Conservation (phyloP, 1,139 yeast genomes). For the Yamadazyma songkhlaensis region DNA sequence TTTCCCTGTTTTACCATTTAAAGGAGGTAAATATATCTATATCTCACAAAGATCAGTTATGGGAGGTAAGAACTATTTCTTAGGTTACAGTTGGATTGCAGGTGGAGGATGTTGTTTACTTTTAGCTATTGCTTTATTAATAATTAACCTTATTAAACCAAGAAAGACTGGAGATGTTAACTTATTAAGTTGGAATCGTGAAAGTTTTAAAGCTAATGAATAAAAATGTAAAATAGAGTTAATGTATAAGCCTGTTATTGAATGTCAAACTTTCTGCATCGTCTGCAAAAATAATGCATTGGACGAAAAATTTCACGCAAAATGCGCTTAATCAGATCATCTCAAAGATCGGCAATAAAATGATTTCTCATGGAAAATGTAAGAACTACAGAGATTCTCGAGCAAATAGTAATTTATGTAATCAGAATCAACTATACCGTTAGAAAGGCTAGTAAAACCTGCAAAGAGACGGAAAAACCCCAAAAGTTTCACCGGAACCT, state of each 20-base stretch:
- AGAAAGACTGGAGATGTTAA: constrained; percentile 73
- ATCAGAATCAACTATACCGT: too few relatives aligned
- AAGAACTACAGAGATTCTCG: too few relatives aligned
- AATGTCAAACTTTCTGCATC: not conserved
- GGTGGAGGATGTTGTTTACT: constrained; percentile 86
- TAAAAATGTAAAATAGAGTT: constrained; percentile 3
- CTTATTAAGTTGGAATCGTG: constrained; percentile 71
- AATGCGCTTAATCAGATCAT: too few relatives aligned
- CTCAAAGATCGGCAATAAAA: too few relatives aligned
- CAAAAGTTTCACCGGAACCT: too few relatives aligned
- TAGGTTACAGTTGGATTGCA: constrained; percentile 87
- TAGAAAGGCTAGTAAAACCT: too few relatives aligned
- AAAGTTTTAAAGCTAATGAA: constrained; percentile 13
- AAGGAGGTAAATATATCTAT: constrained; percentile 80
- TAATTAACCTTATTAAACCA: constrained; percentile 64
- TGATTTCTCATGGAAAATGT: too few relatives aligned
- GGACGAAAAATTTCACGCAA: too few relatives aligned
- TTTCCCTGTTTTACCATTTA: constrained; percentile 81
- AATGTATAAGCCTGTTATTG: constrained; percentile 1
- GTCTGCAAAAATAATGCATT: too few relatives aligned
- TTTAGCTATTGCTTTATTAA: constrained; percentile 56
- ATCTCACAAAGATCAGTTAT: constrained; percentile 80
- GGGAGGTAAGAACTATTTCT: constrained; percentile 86
- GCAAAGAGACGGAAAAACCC: too few relatives aligned
- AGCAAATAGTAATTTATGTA: too few relatives aligned